phyloP scores from a whole-genome alignment of 805 yeast genomes.

The Zygosaccharomyces rouxii region DNA sequence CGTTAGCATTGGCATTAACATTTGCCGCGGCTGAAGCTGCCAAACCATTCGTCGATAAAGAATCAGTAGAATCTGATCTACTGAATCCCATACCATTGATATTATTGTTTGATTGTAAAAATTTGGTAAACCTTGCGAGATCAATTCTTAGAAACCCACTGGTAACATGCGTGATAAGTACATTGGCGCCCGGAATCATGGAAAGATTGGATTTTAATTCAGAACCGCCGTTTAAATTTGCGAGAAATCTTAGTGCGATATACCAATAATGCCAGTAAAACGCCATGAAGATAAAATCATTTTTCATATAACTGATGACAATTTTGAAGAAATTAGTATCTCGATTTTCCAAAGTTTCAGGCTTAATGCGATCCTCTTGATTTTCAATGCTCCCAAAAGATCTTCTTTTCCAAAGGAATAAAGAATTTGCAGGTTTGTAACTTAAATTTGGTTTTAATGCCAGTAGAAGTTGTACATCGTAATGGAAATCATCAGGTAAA shows the following conservation, averaged over 20 bases:
- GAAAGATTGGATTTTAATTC: conserved; percentile 7
- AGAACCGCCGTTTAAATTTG: not conserved
- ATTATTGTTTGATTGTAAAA: conserved; percentile 11
- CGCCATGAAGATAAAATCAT: conserved; percentile 26
- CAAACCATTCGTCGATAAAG: not conserved
- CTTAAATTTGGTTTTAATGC: conserved; percentile 13
- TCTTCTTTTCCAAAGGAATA: conserved; percentile 28
- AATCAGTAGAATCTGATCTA: conserved; percentile 1
- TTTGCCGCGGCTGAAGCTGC: conserved; percentile 8
- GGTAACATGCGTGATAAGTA: conserved; percentile 20
- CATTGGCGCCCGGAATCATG: conserved; percentile 20
- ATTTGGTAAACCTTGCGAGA: conserved; percentile 17
- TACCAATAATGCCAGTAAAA: conserved; percentile 36
- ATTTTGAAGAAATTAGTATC: conserved; percentile 24
- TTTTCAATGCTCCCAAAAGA: conserved; percentile 9
- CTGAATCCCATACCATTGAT: not conserved
- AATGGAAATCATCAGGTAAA: conserved; percentile 27
- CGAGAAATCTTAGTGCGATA: conserved; percentile 17
- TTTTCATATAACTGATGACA: conserved; percentile 31
- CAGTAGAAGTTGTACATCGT: conserved; percentile 22
- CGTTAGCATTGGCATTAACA: conserved; percentile 6
- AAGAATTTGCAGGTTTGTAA: conserved; percentile 1
- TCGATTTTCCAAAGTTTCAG: conserved; percentile 14
- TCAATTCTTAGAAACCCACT: conserved; percentile 21
- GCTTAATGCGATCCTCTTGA: conserved; percentile 3